Percentiles rank a stretch among this genome's conserved stretches.
Evolutionary conservation across 1,284 basidiomycete genomes (phyloP).

Genomic region (Heterobasidion parviporum): DNA sequence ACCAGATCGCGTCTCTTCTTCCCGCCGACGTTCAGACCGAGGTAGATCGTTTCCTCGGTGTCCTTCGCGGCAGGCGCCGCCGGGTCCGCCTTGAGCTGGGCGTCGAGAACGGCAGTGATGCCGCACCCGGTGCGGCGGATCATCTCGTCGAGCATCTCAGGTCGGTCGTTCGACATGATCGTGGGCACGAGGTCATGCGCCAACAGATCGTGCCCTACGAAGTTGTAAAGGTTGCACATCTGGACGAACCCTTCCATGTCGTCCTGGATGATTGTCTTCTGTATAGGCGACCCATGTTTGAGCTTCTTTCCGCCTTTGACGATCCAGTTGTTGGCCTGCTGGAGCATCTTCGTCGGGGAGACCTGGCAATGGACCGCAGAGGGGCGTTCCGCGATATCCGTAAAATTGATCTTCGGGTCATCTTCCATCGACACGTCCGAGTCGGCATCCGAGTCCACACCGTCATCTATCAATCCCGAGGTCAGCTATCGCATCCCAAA

Average conservation of each 20-base stretch:
- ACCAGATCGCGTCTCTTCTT: slow-evolving; percentile 30
- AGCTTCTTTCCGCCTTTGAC: slow-evolving; percentile 6
- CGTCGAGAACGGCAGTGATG: slow-evolving; percentile 23
- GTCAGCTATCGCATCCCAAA: background rate
- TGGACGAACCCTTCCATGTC: slow-evolving; percentile 45
- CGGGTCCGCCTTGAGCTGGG: slow-evolving; percentile 13
- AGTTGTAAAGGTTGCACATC: slow-evolving; percentile 34
- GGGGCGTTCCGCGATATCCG: slow-evolving; percentile 40
- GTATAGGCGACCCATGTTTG: slow-evolving; percentile 13
- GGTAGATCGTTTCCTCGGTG: slow-evolving; percentile 34
- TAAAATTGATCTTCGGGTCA: slow-evolving; percentile 29
- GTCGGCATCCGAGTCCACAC: slow-evolving; percentile 17
- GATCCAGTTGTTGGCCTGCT: slow-evolving; percentile 7
- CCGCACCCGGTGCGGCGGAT: slow-evolving; percentile 43
- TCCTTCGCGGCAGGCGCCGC: slow-evolving; percentile 7
- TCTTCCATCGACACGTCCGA: slow-evolving; percentile 28
- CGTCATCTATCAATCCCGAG: too few relatives aligned
- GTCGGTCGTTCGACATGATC: slow-evolving; percentile 30
- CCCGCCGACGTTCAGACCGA: slow-evolving; percentile 54
- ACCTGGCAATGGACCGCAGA: slow-evolving; percentile 32
- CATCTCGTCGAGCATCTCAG: slow-evolving; percentile 44
- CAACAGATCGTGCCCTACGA: slow-evolving; percentile 9
- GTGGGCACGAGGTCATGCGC: slow-evolving; percentile 11
- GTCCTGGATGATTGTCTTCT: slow-evolving; percentile 29
- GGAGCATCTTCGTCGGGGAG: slow-evolving; percentile 29